Evolutionary conservation across 1,284 basidiomycete genomes (phyloP), one percentile per base, ranked within the genome.

Genomic region (Tilletia setariae): DNA sequence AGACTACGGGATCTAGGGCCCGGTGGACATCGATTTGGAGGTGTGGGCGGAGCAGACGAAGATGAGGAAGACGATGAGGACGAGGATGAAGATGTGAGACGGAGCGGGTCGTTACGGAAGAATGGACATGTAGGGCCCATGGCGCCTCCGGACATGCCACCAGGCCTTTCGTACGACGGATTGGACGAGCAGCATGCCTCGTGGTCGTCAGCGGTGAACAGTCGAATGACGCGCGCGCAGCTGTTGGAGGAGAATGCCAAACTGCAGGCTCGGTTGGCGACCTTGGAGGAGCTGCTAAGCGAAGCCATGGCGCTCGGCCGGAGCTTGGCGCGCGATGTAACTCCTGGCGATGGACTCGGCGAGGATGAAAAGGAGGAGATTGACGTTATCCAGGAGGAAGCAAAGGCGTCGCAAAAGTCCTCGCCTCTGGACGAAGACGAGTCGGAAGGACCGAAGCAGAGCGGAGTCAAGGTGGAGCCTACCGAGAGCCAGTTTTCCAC

Each of bases 211-310:
- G 28, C 11, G 30, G 25, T 11, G 56, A 35, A 30, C 30, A 21
- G 56, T 21, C 56, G 56, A 7, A 61, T 61, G 56, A 61, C 56
- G 8, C 56, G 56, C 7, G 56, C 56, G 15, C 56, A 61, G n/a
- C 56, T 61, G 25, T 30, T 61, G 56, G 56, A 61, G 56, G 56
- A 61, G 56, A 61, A 61, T 21, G 56, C 25, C 30, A 61, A 61
- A 16, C 15, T 61, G 4, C 56, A 61, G 15, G 56, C 56, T 15
- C 56, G 56, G 30, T 16, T 61, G 28, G 32, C 56, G 23, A 32
- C 56, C 25, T 35, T 61, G 56, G 56, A 61, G 56, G 30, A 61
- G 32, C 19, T 61, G 56, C 56, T 61, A 13, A 61, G 56, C 28
- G 56, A 61, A 30, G 56, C 56, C 28, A n/a, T 61, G 30, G 56